Conservation (phyloP, 768 basidiomycete species). For the Termitomyces sp. region DNA sequence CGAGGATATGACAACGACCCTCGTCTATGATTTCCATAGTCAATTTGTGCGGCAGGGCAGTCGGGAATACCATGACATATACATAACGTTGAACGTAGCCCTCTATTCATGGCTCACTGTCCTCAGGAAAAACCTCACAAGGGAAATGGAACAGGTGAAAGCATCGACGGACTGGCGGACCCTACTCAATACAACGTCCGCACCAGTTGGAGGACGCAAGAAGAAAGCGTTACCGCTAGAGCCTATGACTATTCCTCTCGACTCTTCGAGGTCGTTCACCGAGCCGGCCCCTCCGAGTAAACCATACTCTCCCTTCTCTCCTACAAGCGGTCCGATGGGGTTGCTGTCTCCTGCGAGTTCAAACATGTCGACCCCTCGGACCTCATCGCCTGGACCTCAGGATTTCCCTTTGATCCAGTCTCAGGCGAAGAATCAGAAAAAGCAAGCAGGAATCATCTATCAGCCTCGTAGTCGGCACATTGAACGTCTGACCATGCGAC, state of each 20-base stretch:
- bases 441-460: slow-evolving; percentile 39
- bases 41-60: slow-evolving; percentile 50
- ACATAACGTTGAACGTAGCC: slow-evolving; percentile 78
- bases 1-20: slow-evolving; percentile 30
- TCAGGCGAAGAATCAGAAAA: slow-evolving; percentile 8
- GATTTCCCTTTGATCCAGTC: slow-evolving; percentile 11
- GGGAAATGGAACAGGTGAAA: slow-evolving; percentile 74
- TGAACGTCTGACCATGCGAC: slow-evolving; percentile 78
- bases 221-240: slow-evolving; percentile 33
- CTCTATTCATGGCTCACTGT: slow-evolving; percentile 79
- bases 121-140: slow-evolving; percentile 65
- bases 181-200: slow-evolving; percentile 25
- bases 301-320: slow-evolving; percentile 17
- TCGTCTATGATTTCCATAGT: slow-evolving; percentile 71
- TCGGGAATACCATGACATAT: slow-evolving; percentile 67
- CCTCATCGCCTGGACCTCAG: slow-evolving; percentile 5
- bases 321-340: slow-evolving; percentile 17
- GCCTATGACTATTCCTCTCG: slow-evolving; percentile 22
- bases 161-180: slow-evolving; percentile 49
- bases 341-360: slow-evolving; percentile 16
- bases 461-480: slow-evolving; percentile 55
- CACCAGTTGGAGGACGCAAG: slow-evolving; percentile 19
- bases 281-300: slow-evolving; percentile 17
- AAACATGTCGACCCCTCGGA: slow-evolving; percentile 8
- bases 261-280: slow-evolving; percentile 24